A percentile compares a stretch with the other conserved stretches of the same genome.
These are phyloP conservation scores for Phaffia rhodozyma DNA, from an alignment of 1,284 basidiomycete genomes.

Conservation along the genomic window DNA sequence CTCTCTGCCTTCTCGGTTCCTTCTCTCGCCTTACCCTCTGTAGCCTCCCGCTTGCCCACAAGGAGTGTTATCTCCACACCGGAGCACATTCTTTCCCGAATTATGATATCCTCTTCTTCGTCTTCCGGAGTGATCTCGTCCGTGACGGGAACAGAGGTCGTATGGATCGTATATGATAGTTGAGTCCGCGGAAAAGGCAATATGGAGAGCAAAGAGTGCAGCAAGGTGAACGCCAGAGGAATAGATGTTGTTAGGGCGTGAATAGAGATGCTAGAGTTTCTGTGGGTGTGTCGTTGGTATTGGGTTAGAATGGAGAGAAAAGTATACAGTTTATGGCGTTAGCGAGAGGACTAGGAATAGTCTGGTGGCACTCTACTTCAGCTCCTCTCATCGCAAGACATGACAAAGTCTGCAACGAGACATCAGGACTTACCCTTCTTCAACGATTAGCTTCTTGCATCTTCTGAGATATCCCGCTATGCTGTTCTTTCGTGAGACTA, in stretches of 20 bases:
- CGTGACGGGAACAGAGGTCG: conserved; percentile 61
- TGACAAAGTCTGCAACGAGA: not conserved
- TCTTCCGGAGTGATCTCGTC: conserved; percentile 68
- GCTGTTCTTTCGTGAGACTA: conserved; percentile 63
- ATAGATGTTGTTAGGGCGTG: conserved; percentile 79
- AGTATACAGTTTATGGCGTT: not conserved
- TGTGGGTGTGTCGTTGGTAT: conserved; percentile 27
- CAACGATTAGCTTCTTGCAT: conserved; percentile 60
- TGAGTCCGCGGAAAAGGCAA: conserved; percentile 56
- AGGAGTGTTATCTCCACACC: conserved; percentile 10
- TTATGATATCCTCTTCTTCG: conserved; percentile 48
- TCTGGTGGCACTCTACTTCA: not conserved
- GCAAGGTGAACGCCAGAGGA: conserved; percentile 60
- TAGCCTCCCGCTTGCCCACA: not conserved
- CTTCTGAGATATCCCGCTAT: conserved; percentile 62
- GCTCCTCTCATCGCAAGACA: not conserved
- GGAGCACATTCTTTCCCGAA: conserved; percentile 10
- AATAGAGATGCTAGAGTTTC: conserved; percentile 61
- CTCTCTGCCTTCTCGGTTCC: not conserved
- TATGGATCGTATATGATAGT: conserved; percentile 54
- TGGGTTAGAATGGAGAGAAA: not conserved
- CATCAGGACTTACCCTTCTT: conserved; percentile 52
- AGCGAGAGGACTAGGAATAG: not conserved
- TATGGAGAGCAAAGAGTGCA: conserved; percentile 57
- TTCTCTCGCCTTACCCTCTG: not conserved